Conservation (phyloP, 1,284 basidiomycete species). For the Mycena citricolor region DNA sequence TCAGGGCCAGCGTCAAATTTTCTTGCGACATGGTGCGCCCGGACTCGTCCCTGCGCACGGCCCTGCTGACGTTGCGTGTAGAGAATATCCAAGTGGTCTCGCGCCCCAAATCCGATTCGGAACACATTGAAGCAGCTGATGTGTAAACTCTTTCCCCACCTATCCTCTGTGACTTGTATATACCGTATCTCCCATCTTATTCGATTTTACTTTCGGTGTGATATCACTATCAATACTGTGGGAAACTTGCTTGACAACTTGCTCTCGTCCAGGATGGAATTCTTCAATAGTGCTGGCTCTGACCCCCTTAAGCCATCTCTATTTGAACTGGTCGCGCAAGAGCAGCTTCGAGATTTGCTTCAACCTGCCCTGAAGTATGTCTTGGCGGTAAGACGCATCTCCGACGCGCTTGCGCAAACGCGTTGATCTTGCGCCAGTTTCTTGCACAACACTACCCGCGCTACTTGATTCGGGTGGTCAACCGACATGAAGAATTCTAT, state of each 20-base stretch:
- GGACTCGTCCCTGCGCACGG: too few species aligned
- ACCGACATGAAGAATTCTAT: slow-evolving; percentile 96
- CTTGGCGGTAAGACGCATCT: slow-evolving; percentile 64
- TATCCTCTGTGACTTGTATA: too few species aligned
- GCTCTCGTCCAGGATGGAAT: slow-evolving; percentile 58
- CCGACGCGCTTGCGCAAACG: not conserved
- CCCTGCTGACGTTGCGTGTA: too few species aligned
- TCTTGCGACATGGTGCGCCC: slow-evolving; percentile 69
- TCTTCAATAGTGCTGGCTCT: slow-evolving; percentile 71
- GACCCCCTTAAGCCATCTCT: slow-evolving; percentile 85
- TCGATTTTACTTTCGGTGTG: too few species aligned
- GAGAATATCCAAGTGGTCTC: too few species aligned
- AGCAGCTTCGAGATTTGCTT: slow-evolving; percentile 89
- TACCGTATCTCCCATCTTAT: too few species aligned
- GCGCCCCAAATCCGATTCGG: too few species aligned
- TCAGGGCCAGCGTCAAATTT: slow-evolving; percentile 74
- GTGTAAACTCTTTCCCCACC: too few species aligned
- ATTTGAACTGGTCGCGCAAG: slow-evolving; percentile 95
- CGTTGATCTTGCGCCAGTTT: slow-evolving; percentile 54
- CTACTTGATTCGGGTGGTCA: slow-evolving; percentile 89
- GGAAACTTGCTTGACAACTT: too few species aligned
- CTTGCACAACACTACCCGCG: slow-evolving; percentile 95
- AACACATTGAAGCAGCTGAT: too few species aligned
- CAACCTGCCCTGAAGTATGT: slow-evolving; percentile 97
- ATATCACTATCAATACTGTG: too few species aligned